phyloP scores from a whole-genome alignment of 352 stramenopile genomes.

The Globisporangium okanoganense region DNA sequence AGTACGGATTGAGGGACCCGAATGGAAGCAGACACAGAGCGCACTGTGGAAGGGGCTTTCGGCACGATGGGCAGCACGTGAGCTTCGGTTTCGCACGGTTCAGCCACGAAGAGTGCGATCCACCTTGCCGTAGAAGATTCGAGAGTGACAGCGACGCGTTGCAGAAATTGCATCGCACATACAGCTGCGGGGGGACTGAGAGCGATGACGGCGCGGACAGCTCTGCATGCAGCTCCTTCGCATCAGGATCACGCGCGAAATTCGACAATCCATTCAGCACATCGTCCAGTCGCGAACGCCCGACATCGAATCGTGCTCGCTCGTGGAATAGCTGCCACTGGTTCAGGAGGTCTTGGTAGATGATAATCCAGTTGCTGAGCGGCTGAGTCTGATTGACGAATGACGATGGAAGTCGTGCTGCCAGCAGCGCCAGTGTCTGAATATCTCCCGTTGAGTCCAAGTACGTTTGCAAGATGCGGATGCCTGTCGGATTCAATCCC shows the following conservation, averaged over 20 bases:
- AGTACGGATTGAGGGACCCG: slow-evolving; percentile 94
- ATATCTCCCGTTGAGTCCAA: slow-evolving; percentile 89
- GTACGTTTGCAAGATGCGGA: slow-evolving; percentile 90
- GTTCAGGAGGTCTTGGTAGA: slow-evolving; percentile 92
- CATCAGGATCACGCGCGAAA: slow-evolving; percentile 45
- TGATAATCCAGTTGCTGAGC: slow-evolving; percentile 87
- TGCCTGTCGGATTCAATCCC: slow-evolving; percentile 75
- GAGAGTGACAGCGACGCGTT: slow-evolving; percentile 88
- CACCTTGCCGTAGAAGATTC: slow-evolving; percentile 81
- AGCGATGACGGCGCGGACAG: slow-evolving; percentile 44
- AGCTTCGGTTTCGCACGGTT: slow-evolving; percentile 87
- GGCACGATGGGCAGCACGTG: slow-evolving; percentile 90
- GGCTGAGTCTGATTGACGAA: slow-evolving; percentile 54
- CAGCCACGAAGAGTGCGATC: slow-evolving; percentile 88
- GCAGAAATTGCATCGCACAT: slow-evolving; percentile 95
- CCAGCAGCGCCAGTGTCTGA: slow-evolving; percentile 89
- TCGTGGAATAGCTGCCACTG: slow-evolving; percentile 93
- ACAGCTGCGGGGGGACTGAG: slow-evolving; percentile 82
- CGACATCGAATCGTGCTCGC: slow-evolving; percentile 91
- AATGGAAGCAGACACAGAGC: slow-evolving; percentile 92
- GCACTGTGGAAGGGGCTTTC: slow-evolving; percentile 92
- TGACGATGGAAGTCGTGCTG: slow-evolving; percentile 52
- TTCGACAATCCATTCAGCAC: slow-evolving; percentile 74
- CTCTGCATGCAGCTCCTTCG: slow-evolving; percentile 42
- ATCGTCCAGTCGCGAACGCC: slow-evolving; percentile 85